These are phyloP conservation scores for Pouteria campechiana DNA, from an alignment of 179 eudicot species.

Conservation along the genomic window DNA sequence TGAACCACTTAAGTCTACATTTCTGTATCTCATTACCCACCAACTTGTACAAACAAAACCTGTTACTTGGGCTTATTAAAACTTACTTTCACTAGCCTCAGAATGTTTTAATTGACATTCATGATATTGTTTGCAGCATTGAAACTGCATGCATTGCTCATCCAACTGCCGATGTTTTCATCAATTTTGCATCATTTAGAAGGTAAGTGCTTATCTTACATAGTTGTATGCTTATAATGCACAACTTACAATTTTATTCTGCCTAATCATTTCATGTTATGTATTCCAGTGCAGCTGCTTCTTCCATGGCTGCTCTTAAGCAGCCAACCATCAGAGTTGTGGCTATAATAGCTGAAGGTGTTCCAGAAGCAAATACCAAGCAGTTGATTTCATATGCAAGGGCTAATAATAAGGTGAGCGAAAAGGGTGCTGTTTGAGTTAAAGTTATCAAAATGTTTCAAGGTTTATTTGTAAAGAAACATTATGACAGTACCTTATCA, in stretches of 20 bases:
- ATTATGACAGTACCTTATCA: too few relatives aligned
- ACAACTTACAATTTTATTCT: not conserved
- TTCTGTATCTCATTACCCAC: too few relatives aligned
- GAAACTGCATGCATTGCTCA: conserved; percentile 96
- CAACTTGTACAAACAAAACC: too few relatives aligned
- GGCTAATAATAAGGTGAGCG: conserved; percentile 86
- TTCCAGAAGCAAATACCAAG: conserved; percentile 93
- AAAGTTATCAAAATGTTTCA: too few relatives aligned
- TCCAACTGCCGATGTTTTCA: conserved; percentile 97
- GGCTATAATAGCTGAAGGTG: conserved; percentile 99
- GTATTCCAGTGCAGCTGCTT: conserved; percentile 85
- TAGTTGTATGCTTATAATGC: not conserved
- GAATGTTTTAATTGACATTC: not conserved
- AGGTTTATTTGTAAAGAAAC: too few relatives aligned
- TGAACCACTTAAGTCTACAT: too few relatives aligned
- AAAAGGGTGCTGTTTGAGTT: too few relatives aligned
- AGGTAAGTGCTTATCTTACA: conserved; percentile 28
- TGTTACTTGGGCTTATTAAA: too few relatives aligned
- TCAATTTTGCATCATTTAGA: conserved; percentile 95
- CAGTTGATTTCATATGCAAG: conserved; percentile 88
- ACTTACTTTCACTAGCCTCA: not conserved
- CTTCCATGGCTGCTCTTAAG: conserved; percentile 86
- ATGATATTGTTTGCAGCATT: conserved; percentile 45
- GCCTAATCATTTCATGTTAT: not conserved
- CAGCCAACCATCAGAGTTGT: conserved; percentile 96